Conservation (phyloP, 257 asterid species). For the Capsicum baccatum region DNA sequence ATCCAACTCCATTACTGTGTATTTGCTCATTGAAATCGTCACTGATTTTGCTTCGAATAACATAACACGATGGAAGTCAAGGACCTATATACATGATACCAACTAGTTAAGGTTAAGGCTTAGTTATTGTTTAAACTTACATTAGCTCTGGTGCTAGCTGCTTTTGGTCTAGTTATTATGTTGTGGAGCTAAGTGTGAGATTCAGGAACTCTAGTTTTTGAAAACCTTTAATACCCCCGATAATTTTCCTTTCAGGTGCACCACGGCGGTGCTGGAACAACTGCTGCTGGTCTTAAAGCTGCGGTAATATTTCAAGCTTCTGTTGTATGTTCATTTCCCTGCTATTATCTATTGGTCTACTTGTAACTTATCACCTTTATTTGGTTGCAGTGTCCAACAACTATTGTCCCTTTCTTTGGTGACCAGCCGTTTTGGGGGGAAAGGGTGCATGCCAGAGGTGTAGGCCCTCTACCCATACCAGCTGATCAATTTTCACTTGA, state of each 20-base stretch:
- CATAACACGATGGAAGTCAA: slow-evolving; percentile 16
- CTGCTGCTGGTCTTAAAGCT: slow-evolving; percentile 97
- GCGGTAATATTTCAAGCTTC: slow-evolving; percentile 51
- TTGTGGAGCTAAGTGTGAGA: slow-evolving; percentile 4
- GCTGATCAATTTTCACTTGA: slow-evolving; percentile 78
- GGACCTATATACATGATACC: not conserved
- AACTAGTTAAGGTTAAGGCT: not conserved
- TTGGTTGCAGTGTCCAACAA: slow-evolving; percentile 74
- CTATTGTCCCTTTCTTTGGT: slow-evolving; percentile 91
- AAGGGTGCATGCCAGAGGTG: slow-evolving; percentile 79
- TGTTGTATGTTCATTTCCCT: not conserved
- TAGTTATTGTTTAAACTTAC: not conserved
- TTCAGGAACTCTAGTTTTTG: not conserved
- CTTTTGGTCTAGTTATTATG: not conserved
- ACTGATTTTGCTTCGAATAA: not conserved
- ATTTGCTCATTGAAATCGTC: not conserved
- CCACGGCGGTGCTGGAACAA: slow-evolving; percentile 98
- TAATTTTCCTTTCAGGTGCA: slow-evolving; percentile 61
- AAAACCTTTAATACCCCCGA: not conserved
- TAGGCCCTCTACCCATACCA: slow-evolving; percentile 86
- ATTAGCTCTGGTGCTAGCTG: not conserved
- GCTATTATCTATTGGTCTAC: not conserved
- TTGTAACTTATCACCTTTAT: slow-evolving; percentile 17
- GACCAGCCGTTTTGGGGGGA: slow-evolving; percentile 96
- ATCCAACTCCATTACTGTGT: not conserved